phyloP scores from a whole-genome alignment of 495 filamentous ascomycete genomes.

The Hypoxylon subgilvum region DNA sequence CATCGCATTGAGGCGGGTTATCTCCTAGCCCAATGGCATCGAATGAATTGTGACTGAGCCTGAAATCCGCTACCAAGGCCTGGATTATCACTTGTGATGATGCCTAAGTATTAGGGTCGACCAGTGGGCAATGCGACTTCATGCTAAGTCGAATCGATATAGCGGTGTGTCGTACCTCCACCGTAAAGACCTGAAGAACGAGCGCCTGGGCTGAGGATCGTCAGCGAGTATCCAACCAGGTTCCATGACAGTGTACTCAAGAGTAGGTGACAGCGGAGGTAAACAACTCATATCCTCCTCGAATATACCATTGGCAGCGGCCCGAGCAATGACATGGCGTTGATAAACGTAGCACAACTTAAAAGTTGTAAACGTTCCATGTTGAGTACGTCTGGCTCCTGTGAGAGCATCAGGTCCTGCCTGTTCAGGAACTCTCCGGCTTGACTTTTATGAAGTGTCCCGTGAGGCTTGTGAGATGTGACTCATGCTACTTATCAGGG shows the following conservation, averaged over 20 bases:
- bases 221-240: not conserved
- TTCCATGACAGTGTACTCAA: not conserved
- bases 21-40: too few species aligned
- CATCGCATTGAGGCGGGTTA: too few species aligned
- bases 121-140: too few species aligned
- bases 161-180: too few species aligned
- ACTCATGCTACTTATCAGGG: conserved; percentile 1
- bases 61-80: too few species aligned
- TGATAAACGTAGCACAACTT: not conserved
- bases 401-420: not conserved
- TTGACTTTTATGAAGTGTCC: not conserved
- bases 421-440: not conserved
- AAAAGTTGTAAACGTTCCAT: not conserved
- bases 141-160: too few species aligned
- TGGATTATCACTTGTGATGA: too few species aligned
- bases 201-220: too few species aligned
- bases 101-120: too few species aligned
- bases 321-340: not conserved
- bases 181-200: too few species aligned
- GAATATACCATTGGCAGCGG: not conserved
- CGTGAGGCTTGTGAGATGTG: conserved; percentile 2
- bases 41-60: too few species aligned
- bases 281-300: not conserved
- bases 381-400: not conserved
- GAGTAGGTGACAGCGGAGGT: not conserved